Evolutionary conservation across 805 yeast species (phyloP).

Genomic region (Saccharomycopsis oosterbeekiorum): DNA sequence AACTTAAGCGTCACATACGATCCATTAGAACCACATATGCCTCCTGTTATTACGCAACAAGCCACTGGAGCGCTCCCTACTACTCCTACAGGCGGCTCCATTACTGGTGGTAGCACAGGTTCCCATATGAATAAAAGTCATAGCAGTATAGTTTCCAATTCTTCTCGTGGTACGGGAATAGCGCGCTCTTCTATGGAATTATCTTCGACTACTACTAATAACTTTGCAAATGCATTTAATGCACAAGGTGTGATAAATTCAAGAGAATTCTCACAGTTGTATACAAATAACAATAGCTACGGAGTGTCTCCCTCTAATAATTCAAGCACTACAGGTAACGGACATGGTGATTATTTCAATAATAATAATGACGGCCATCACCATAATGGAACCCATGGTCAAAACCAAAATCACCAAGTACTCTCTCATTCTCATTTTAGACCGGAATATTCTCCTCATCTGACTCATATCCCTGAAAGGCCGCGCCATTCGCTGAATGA

Average conservation of each 20-base stretch:
- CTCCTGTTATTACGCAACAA: background rate
- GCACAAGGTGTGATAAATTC: background rate
- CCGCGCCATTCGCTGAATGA: constrained; percentile 1
- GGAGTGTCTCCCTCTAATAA: background rate
- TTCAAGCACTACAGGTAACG: background rate
- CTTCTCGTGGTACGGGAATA: background rate
- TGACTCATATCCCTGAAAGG: background rate
- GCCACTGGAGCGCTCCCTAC: background rate
- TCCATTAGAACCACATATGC: background rate
- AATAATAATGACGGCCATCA: background rate
- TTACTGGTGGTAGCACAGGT: background rate
- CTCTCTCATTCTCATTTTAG: background rate
- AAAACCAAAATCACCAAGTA: background rate
- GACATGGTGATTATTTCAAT: background rate
- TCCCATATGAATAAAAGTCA: background rate
- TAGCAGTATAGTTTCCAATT: background rate
- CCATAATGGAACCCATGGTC: background rate
- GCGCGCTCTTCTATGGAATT: background rate
- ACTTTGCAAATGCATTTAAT: background rate
- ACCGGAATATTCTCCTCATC: background rate
- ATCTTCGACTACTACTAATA: background rate
- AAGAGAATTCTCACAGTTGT: background rate
- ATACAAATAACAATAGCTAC: background rate
- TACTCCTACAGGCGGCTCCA: background rate
- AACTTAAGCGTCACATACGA: background rate